Percentiles rank a stretch among this genome's conserved stretches.
These are phyloP conservation scores for Solanum appendiculatum DNA, from an alignment of 257 asterid species.

Conservation along the genomic window DNA sequence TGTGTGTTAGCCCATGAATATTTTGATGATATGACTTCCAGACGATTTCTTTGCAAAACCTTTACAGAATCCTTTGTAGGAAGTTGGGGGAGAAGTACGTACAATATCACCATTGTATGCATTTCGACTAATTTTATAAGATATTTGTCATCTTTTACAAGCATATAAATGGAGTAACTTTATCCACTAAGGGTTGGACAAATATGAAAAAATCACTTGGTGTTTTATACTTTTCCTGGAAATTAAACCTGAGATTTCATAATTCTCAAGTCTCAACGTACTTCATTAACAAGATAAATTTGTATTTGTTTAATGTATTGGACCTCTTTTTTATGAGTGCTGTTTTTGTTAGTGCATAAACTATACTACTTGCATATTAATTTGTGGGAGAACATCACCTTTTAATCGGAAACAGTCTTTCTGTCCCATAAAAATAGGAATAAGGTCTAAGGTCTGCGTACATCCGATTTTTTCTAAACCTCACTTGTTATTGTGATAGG, in stretches of 20 bases:
- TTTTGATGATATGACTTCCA: too few relatives aligned
- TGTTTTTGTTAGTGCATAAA: background rate
- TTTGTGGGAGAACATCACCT: background rate
- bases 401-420: too few relatives aligned
- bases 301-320: background rate
- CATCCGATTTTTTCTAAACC: too few relatives aligned
- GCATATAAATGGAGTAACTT: background rate
- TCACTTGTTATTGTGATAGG: too few relatives aligned
- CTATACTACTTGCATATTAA: background rate
- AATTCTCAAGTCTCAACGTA: background rate
- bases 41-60: too few relatives aligned
- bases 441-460: accelerated
- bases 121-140: background rate
- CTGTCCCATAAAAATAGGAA: background rate
- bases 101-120: too few relatives aligned
- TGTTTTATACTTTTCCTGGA: background rate
- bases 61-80: too few relatives aligned
- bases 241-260: background rate
- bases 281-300: too few relatives aligned
- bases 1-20: too few relatives aligned
- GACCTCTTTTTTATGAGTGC: background rate
- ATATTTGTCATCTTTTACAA: background rate
- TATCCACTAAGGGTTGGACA: background rate
- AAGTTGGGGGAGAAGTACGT: too few relatives aligned
- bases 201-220: background rate